Evolutionary conservation across 176 grass and related monocot species (phyloP).

Genomic region (Alloteropsis semialata): DNA sequence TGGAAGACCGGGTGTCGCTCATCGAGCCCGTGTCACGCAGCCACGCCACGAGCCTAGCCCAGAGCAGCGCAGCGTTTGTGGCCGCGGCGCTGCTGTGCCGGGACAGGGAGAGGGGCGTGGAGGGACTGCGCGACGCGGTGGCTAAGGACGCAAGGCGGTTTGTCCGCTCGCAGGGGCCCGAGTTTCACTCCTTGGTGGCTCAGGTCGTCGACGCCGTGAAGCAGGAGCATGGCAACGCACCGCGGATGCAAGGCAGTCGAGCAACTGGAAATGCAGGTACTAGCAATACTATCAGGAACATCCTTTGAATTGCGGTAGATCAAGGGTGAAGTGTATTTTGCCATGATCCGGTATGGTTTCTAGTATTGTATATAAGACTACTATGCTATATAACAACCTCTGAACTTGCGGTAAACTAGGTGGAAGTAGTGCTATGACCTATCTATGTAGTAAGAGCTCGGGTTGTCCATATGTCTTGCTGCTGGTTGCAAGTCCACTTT

Average conservation of each 20-base stretch:
- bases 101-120: background rate
- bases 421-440: too few species aligned
- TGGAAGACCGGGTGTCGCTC: background rate
- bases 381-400: too few species aligned
- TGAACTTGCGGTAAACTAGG: too few species aligned
- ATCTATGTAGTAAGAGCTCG: too few species aligned
- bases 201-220: background rate
- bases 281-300: background rate
- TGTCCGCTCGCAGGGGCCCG: background rate
- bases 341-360: too few species aligned
- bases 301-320: too few species aligned
- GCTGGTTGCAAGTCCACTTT: too few species aligned
- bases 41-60: background rate
- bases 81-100: background rate
- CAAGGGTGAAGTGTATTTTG: too few species aligned
- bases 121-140: background rate
- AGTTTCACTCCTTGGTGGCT: background rate
- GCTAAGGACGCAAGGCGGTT: background rate
- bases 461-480: too few species aligned
- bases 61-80: background rate
- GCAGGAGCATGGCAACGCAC: background rate
- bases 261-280: background rate
- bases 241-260: background rate
- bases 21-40: background rate
- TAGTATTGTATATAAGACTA: too few species aligned